A percentile compares a stretch with the other conserved stretches of the same genome.
phyloP scores from a whole-genome alignment of 2,329 filamentous ascomycete species.

The Ophiostoma piceae region DNA sequence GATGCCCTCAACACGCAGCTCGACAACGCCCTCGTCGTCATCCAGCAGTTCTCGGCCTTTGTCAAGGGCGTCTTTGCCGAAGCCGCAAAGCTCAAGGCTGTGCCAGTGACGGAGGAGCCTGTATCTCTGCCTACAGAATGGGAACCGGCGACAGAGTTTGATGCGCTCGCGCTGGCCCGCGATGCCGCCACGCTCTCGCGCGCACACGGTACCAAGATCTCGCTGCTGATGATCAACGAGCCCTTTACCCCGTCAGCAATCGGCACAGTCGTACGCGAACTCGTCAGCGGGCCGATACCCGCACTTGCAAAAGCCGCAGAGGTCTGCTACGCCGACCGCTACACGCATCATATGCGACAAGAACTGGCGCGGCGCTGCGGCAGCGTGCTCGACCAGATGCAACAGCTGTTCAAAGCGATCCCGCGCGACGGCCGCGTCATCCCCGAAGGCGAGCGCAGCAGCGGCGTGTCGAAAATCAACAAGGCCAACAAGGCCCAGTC shows the following conservation, averaged over 20 bases:
- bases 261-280: slow-evolving; percentile 61
- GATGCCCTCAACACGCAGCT: slow-evolving; percentile 39
- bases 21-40: slow-evolving; percentile 36
- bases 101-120: not conserved
- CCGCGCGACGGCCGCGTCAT: slow-evolving; percentile 53
- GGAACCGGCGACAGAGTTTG: slow-evolving; percentile 32
- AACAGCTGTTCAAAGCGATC: slow-evolving; percentile 55
- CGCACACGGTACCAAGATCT: slow-evolving; percentile 82
- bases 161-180: slow-evolving; percentile 63
- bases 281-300: slow-evolving; percentile 68
- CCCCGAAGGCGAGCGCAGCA: slow-evolving; percentile 37
- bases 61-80: slow-evolving; percentile 38
- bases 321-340: slow-evolving; percentile 55
- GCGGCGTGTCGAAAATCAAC: slow-evolving; percentile 37
- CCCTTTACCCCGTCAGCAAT: slow-evolving; percentile 80
- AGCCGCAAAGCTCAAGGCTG: slow-evolving; percentile 15
- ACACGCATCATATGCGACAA: slow-evolving; percentile 53
- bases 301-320: slow-evolving; percentile 67
- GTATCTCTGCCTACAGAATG: not conserved
- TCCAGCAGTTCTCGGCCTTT: slow-evolving; percentile 37
- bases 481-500: slow-evolving; percentile 13
- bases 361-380: slow-evolving; percentile 51
- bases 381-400: slow-evolving; percentile 58
- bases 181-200: slow-evolving; percentile 68
- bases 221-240: slow-evolving; percentile 76